A percentile compares a stretch with the other conserved stretches of the same genome.
These are phyloP conservation scores for Saturnispora quitensis DNA, from an alignment of 805 yeast species.

Conservation along the genomic window DNA sequence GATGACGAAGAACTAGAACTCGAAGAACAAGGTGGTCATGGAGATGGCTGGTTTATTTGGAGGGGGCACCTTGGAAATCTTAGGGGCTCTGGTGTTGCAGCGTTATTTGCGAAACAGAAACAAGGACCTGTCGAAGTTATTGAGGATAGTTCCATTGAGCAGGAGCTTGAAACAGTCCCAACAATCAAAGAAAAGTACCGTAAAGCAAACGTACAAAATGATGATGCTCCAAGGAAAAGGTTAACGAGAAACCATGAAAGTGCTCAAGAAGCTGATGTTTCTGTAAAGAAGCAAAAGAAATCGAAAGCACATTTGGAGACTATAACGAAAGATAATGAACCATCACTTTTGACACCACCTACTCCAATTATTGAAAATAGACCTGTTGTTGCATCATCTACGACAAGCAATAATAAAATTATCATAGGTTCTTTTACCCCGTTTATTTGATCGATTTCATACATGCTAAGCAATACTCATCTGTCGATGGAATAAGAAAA, in stretches of 20 bases:
- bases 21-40: constrained; percentile 91
- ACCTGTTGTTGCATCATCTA: constrained; percentile 11
- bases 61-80: constrained; percentile 81
- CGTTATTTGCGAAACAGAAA: neutral
- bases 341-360: neutral
- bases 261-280: neutral
- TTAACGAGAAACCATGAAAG: neutral
- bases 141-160: neutral
- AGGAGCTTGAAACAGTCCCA: neutral
- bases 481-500: neutral
- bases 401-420: constrained; percentile 10
- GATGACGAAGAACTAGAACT: constrained; percentile 88
- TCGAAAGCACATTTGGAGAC: neutral
- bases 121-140: neutral
- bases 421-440: constrained; percentile 13
- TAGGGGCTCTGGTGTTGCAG: neutral
- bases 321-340: neutral
- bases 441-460: neutral
- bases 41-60: constrained; percentile 92
- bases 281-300: neutral
- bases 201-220: neutral
- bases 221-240: neutral
- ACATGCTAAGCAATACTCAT: neutral
- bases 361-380: neutral
- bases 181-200: neutral